Percentiles rank a stretch among this genome's conserved stretches.
Evolutionary conservation across 441 rosid species (phyloP).

Genomic region (Populus hybrid): DNA sequence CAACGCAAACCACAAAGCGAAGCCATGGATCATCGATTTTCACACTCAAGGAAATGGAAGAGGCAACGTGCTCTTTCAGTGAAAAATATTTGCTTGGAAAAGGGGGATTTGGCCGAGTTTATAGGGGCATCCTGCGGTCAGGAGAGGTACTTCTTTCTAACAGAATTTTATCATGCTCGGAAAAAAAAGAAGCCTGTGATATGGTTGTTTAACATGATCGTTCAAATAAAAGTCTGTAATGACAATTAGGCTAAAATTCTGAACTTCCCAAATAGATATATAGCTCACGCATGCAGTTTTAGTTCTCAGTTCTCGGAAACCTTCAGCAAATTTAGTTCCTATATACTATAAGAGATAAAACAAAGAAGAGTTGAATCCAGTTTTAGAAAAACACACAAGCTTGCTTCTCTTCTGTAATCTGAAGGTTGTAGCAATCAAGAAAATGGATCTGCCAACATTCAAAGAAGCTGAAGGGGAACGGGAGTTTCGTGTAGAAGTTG

Average conservation of each 20-base stretch:
- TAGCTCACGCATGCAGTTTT: not conserved
- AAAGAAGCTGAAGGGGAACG: slow-evolving; percentile 88
- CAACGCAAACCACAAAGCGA: slow-evolving; percentile 44
- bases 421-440: slow-evolving; percentile 94
- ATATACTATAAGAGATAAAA: too few relatives aligned
- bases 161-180: not conserved
- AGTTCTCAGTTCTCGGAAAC: not conserved
- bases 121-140: slow-evolving; percentile 71
- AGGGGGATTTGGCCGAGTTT: slow-evolving; percentile 94
- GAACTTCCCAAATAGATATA: not conserved
- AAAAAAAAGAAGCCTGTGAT: not conserved
- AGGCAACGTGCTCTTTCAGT: slow-evolving; percentile 72
- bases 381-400: not conserved
- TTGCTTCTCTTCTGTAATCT: slow-evolving; percentile 19
- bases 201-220: not conserved
- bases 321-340: not conserved
- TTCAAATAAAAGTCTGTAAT: not conserved
- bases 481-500: slow-evolving; percentile 93
- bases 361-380: not conserved
- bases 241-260: not conserved
- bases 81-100: slow-evolving; percentile 70
- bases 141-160: slow-evolving; percentile 60
- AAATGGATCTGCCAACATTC: slow-evolving; percentile 80
- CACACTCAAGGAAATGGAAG: slow-evolving; percentile 89
- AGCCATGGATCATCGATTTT: slow-evolving; percentile 66